Percentiles rank a stretch among this genome's conserved stretches.
phyloP scores from a whole-genome alignment of 1,284 basidiomycete genomes.

The Leccinum solheimii region DNA sequence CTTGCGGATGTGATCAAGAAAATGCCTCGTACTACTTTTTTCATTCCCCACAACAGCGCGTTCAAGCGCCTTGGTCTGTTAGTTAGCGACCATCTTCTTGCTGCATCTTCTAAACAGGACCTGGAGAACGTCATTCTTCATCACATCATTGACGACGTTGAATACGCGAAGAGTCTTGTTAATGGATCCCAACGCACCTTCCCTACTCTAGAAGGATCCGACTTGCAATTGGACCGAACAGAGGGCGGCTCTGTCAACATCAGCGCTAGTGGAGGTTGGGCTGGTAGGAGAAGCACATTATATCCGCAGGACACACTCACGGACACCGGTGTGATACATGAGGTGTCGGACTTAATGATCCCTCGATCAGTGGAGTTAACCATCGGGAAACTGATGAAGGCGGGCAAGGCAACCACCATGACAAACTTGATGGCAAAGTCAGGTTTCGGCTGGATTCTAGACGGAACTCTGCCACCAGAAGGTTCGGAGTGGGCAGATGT shows the following conservation, averaged over 20 bases:
- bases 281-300: slow-evolving; percentile 61
- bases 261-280: slow-evolving; percentile 74
- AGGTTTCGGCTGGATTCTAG: slow-evolving; percentile 87
- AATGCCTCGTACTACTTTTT: slow-evolving; percentile 74
- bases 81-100: slow-evolving; percentile 85
- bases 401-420: slow-evolving; percentile 89
- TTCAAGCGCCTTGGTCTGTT: slow-evolving; percentile 85
- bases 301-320: slow-evolving; percentile 71
- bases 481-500: slow-evolving; percentile 58
- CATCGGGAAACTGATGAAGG: slow-evolving; percentile 86
- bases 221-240: slow-evolving; percentile 58
- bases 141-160: slow-evolving; percentile 77
- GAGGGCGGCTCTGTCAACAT: slow-evolving; percentile 53
- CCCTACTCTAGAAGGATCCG: slow-evolving; percentile 71
- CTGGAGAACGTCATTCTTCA: slow-evolving; percentile 83
- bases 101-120: slow-evolving; percentile 73
- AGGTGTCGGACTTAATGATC: slow-evolving; percentile 85
- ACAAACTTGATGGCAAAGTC: slow-evolving; percentile 78
- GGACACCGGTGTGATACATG: slow-evolving; percentile 89
- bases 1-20: slow-evolving; percentile 71
- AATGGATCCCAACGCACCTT: slow-evolving; percentile 70
- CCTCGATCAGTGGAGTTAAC: slow-evolving; percentile 88
- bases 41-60: slow-evolving; percentile 87
- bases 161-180: slow-evolving; percentile 68
- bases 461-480: slow-evolving; percentile 73